Evolutionary conservation across 805 yeast genomes (phyloP), one percentile per base, ranked within the genome.

Genomic region (Myxozyma mucilagina): DNA sequence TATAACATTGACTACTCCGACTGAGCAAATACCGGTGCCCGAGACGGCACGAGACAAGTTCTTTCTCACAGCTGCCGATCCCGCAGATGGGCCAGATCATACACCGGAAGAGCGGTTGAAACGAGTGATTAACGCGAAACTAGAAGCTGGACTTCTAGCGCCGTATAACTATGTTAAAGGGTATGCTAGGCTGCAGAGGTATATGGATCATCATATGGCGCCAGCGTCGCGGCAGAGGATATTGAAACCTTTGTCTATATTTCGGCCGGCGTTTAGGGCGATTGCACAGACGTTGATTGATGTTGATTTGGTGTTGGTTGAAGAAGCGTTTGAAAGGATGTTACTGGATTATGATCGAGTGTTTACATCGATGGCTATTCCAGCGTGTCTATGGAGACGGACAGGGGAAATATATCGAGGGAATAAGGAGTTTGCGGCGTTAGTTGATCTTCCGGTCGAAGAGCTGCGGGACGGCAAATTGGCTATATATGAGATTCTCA

Each of bases 321-420:
- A 93, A 69, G 98, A 93, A 74, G 87, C 87, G 58, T 93, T 93
- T 71, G 98, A 93, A 75, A 80, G 97, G 64, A 89, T 93, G 96
- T 75, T 93, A 48, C 77, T 93, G 55, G 97, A 93, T 68, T 91
- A 93, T 70, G 98, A 93, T 72, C 80, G 98, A 39, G 97, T 93
- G 3, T 93, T 93, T 76, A 91, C 97, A 0, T 87, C 96, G 3
- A 91, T 93, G 97, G 97, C 97, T 6, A 90, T 93, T 63, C 98
- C 98, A 1, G 97, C 97, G 0, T 93, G 98, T 75, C 79, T 93
- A 34, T 93, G 98, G 97, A 79, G 98, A 72, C 85, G 98, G 68
- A 92, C 98, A 0, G 98, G 98, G 1, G 98, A 93, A 68, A 93
- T 93, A 3, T 93, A 90, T 69, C 76, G 97, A 63, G 98, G 97